Conservation (phyloP, 345 rosid species). For the Ricinus communis region DNA sequence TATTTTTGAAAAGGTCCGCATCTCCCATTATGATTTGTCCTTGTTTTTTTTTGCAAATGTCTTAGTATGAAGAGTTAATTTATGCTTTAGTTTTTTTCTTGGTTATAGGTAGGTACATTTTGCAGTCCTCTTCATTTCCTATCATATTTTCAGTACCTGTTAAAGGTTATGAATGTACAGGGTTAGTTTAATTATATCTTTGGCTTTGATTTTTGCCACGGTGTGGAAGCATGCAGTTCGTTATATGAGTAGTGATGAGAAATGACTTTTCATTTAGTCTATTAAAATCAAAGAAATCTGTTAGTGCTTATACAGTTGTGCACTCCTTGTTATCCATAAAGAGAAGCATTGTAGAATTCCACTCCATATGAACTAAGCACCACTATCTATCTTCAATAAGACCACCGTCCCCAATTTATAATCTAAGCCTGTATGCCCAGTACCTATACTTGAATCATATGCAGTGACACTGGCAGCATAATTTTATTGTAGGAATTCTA, state of each 20-base stretch:
- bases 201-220: too few relatives aligned
- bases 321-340: background rate
- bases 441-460: background rate
- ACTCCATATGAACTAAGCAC: background rate
- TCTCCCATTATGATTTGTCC: background rate
- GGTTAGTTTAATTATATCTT: background rate
- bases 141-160: too few relatives aligned
- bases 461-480: background rate
- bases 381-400: background rate
- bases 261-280: background rate
- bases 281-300: background rate
- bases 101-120: background rate
- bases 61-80: constrained; percentile 1
- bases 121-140: background rate
- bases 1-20: constrained; percentile 77
- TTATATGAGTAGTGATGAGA: too few relatives aligned
- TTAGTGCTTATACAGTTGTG: background rate
- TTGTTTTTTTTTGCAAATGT: constrained; percentile 9
- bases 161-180: too few relatives aligned
- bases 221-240: too few relatives aligned
- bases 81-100: background rate
- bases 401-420: background rate
- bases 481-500: constrained; percentile 5
- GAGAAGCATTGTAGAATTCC: background rate
- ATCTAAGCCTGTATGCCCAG: background rate